Percentiles rank a stretch among this genome's conserved stretches.
Conservation (phyloP, 1,139 yeast genomes). For the Maudiozyma humilis region DNA sequence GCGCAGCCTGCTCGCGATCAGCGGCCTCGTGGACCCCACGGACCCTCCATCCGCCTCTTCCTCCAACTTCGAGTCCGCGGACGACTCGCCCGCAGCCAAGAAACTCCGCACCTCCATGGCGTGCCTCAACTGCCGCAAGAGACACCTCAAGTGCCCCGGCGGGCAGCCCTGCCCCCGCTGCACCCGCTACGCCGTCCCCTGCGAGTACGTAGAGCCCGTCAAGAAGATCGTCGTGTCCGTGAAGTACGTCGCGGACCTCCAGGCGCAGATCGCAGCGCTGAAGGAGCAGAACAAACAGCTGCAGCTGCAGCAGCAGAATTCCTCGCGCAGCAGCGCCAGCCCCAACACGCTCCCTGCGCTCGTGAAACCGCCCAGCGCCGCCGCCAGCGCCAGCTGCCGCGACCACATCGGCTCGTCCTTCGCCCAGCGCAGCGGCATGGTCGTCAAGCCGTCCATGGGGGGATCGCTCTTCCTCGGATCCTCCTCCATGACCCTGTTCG, state of each 20-base stretch:
- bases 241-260: slow-evolving; percentile 61
- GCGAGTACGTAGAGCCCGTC: slow-evolving; percentile 74
- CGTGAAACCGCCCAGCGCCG: neutral
- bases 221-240: slow-evolving; percentile 70
- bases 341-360: neutral
- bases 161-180: slow-evolving; percentile 72
- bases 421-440: slow-evolving; percentile 58
- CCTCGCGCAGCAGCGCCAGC: neutral
- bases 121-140: slow-evolving; percentile 63
- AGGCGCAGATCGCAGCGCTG: slow-evolving; percentile 48
- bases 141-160: slow-evolving; percentile 78
- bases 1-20: neutral
- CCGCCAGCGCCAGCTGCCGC: neutral
- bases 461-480: slow-evolving; percentile 71
- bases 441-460: slow-evolving; percentile 66
- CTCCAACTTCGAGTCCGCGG: too few species aligned
- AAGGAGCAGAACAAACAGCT: slow-evolving; percentile 39
- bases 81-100: slow-evolving; percentile 1
- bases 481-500: slow-evolving; percentile 73
- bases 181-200: slow-evolving; percentile 45
- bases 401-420: slow-evolving; percentile 55
- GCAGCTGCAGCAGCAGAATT: too few species aligned
- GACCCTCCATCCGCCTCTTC: neutral
- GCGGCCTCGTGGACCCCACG: neutral
- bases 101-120: slow-evolving; percentile 16